phyloP scores from a whole-genome alignment of 2,329 filamentous ascomycete species.

The Aureobasidium sp. region DNA sequence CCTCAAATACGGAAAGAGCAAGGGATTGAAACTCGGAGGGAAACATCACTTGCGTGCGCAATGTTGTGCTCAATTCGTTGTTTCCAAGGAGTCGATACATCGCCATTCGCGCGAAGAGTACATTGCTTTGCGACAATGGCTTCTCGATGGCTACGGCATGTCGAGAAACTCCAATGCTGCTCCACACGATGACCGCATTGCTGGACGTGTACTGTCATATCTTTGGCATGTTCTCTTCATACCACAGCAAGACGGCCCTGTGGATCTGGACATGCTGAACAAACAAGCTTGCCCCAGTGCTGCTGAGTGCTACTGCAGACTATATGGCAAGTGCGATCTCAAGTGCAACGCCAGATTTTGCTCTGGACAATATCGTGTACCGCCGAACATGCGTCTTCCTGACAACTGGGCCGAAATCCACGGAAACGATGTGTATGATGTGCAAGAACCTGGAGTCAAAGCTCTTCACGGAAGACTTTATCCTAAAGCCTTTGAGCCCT shows the following conservation, averaged over 20 bases:
- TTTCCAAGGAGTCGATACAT: constrained; percentile 45
- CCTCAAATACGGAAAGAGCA: background rate
- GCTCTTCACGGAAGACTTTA: background rate
- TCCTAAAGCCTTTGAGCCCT: background rate
- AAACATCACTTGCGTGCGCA: constrained; percentile 18
- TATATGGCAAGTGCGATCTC: constrained; percentile 53
- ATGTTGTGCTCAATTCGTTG: constrained; percentile 51
- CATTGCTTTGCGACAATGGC: constrained; percentile 49
- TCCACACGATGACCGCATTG: constrained; percentile 39
- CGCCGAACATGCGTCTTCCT: constrained; percentile 30
- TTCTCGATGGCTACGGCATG: constrained; percentile 34
- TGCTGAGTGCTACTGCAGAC: constrained; percentile 56
- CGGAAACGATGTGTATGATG: background rate
- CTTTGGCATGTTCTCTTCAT: constrained; percentile 51
- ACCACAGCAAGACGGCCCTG: constrained; percentile 16
- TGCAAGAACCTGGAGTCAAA: background rate
- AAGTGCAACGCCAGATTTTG: constrained; percentile 23
- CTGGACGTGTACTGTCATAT: constrained; percentile 56
- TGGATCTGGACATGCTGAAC: constrained; percentile 33
- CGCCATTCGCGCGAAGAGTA: constrained; percentile 46
- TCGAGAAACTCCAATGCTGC: constrained; percentile 36
- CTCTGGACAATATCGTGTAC: constrained; percentile 34
- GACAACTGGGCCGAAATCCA: constrained; percentile 3
- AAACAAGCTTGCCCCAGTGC: constrained; percentile 46
- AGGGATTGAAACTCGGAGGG: constrained; percentile 39